phyloP scores from a whole-genome alignment of 192 early-diverging fungal genomes.

The Coemansia furcata region DNA sequence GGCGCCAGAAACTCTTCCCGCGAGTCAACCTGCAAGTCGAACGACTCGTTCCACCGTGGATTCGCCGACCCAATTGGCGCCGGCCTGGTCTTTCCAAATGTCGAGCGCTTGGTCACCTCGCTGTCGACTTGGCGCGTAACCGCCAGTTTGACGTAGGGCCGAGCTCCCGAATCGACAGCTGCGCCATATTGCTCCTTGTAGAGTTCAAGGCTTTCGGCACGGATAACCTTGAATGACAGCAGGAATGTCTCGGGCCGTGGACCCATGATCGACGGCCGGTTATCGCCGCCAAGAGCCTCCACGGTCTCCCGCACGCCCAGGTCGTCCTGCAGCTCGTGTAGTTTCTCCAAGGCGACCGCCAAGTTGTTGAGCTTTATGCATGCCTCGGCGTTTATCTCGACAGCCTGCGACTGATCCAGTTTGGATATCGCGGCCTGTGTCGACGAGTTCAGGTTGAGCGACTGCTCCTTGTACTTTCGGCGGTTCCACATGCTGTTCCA shows the following conservation, averaged over 20 bases:
- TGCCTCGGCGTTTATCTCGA: constrained; percentile 36
- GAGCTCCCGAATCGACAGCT: constrained; percentile 19
- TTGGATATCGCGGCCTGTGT: constrained; percentile 34
- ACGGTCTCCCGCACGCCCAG: constrained; percentile 37
- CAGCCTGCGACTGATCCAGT: constrained; percentile 39
- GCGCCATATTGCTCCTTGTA: constrained; percentile 57
- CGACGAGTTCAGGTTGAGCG: constrained; percentile 27
- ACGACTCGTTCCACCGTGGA: constrained; percentile 80
- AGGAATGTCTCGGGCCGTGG: constrained; percentile 38
- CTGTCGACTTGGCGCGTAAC: constrained; percentile 41
- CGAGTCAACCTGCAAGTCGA: constrained; percentile 62
- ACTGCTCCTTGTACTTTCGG: constrained; percentile 51
- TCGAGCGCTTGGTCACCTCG: constrained; percentile 56
- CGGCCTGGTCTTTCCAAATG: constrained; percentile 57
- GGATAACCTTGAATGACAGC: constrained; percentile 68
- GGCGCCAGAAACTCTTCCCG: constrained; percentile 29
- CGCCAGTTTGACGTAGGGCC: constrained; percentile 66
- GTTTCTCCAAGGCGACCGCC: constrained; percentile 34
- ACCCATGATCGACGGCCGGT: constrained; percentile 32
- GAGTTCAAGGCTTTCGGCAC: constrained; percentile 62
- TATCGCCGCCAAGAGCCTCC: constrained; percentile 39
- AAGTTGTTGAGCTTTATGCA: constrained; percentile 55
- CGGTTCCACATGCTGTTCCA: constrained; percentile 50
- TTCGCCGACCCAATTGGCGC: constrained; percentile 47
- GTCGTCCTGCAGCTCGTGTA: constrained; percentile 46